A percentile compares a stretch with the other conserved stretches of the same genome.
These are phyloP conservation scores for Sporisorium iseilematis-ciliati DNA, from an alignment of 1,284 basidiomycete genomes.

Conservation along the genomic window DNA sequence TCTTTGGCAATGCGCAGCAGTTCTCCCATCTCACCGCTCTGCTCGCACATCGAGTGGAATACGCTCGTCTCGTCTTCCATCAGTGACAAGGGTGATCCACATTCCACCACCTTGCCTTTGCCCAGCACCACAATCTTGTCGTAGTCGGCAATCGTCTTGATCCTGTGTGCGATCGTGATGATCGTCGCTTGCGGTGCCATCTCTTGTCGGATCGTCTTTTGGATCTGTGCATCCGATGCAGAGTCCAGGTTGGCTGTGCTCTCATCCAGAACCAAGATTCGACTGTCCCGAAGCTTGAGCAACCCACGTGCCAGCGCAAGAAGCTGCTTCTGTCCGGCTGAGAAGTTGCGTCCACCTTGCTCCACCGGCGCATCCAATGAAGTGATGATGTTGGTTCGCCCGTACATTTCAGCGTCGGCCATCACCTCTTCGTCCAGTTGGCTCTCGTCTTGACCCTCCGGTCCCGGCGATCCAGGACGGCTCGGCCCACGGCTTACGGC, in stretches of 20 bases:
- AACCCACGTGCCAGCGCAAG: slow-evolving; percentile 74
- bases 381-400: slow-evolving; percentile 71
- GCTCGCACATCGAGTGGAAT: slow-evolving; percentile 63
- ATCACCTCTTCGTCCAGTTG: slow-evolving; percentile 14
- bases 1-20: slow-evolving; percentile 45
- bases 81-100: slow-evolving; percentile 78
- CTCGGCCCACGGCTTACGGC: slow-evolving; percentile 48
- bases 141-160: slow-evolving; percentile 76
- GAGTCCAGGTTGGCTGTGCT: slow-evolving; percentile 71
- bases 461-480: slow-evolving; percentile 44
- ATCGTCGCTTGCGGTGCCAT: slow-evolving; percentile 71
- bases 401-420: slow-evolving; percentile 44
- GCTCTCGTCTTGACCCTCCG: slow-evolving; percentile 13
- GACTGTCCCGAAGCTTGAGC: slow-evolving; percentile 72
- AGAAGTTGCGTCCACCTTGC: slow-evolving; percentile 73
- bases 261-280: slow-evolving; percentile 74
- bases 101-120: slow-evolving; percentile 80
- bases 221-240: slow-evolving; percentile 72
- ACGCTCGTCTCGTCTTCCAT: slow-evolving; percentile 68
- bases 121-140: slow-evolving; percentile 74
- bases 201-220: slow-evolving; percentile 72
- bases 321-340: slow-evolving; percentile 74
- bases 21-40: slow-evolving; percentile 61
- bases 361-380: slow-evolving; percentile 73
- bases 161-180: slow-evolving; percentile 76